phyloP scores from a whole-genome alignment of 352 stramenopile genomes.

The Phytophthora quininea region DNA sequence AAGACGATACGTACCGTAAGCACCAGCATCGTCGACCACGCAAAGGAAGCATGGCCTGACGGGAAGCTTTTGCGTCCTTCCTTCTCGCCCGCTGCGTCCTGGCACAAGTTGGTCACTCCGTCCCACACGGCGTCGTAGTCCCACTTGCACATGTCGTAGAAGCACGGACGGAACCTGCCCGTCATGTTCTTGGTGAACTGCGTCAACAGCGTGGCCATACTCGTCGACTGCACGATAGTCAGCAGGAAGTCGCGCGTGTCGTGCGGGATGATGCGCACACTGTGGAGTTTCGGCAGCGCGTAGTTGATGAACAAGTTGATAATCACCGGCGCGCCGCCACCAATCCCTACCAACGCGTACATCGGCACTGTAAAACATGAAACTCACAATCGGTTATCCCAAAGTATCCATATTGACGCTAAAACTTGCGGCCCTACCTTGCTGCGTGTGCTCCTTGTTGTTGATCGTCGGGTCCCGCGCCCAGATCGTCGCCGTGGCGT shows the following conservation, averaged over 20 bases:
- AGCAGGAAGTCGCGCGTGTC: conserved; percentile 84
- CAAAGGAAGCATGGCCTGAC: conserved; percentile 79
- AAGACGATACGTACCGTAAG: not conserved
- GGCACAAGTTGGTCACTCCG: conserved; percentile 75
- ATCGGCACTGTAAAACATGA: conserved; percentile 48
- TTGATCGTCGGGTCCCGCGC: conserved; percentile 64
- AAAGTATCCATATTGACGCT: not conserved
- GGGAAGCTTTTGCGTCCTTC: conserved; percentile 84
- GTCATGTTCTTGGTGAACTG: conserved; percentile 86
- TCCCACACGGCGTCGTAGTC: conserved; percentile 73
- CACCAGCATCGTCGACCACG: conserved; percentile 82
- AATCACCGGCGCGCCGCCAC: conserved; percentile 46
- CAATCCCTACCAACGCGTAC: conserved; percentile 45
- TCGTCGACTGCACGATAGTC: conserved; percentile 64
- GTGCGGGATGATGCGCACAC: conserved; percentile 66
- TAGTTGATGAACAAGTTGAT: conserved; percentile 74
- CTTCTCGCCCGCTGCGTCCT: conserved; percentile 57
- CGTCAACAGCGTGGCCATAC: conserved; percentile 66
- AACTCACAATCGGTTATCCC: not conserved
- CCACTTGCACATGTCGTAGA: conserved; percentile 89
- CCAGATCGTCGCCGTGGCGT: conserved; percentile 49
- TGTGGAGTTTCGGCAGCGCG: conserved; percentile 57
- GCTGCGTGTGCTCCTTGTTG: conserved; percentile 57
- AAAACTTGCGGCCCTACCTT: conserved; percentile 13
- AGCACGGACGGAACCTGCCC: conserved; percentile 80